These are phyloP conservation scores for Entomortierella lignicola DNA, from an alignment of 192 early-diverging fungal species.

Conservation along the genomic window DNA sequence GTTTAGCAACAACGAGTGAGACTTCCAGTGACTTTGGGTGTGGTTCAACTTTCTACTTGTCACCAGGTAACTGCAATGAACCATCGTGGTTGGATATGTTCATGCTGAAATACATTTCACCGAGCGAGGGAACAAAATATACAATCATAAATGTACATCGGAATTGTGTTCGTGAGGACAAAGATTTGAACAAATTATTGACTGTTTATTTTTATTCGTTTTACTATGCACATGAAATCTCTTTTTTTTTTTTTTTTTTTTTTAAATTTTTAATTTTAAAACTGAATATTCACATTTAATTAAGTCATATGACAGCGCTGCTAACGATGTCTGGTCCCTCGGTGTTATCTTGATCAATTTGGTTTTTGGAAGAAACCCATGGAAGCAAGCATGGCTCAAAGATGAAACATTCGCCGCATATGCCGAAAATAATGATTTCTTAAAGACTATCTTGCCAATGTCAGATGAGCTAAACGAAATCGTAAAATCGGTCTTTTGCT, in stretches of 20 bases:
- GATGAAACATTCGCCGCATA: constrained; percentile 68
- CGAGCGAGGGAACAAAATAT: neutral
- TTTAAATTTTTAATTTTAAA: neutral
- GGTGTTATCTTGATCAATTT: constrained; percentile 92
- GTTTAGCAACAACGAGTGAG: constrained; percentile 78
- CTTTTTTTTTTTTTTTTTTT: constrained; percentile 46
- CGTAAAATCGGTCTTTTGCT: constrained; percentile 58
- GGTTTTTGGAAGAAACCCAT: constrained; percentile 85
- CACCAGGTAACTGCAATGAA: constrained; percentile 72
- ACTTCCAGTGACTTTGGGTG: constrained; percentile 80
- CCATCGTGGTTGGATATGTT: constrained; percentile 3
- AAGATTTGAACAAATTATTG: neutral
- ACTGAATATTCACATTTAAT: constrained; percentile 34
- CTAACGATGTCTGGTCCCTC: constrained; percentile 91
- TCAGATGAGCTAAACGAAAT: constrained; percentile 71
- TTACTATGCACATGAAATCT: neutral
- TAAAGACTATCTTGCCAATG: constrained; percentile 69
- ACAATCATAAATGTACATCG: neutral
- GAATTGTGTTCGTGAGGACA: neutral
- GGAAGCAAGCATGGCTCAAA: constrained; percentile 75
- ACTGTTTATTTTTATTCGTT: too few species aligned
- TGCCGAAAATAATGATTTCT: constrained; percentile 66
- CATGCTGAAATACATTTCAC: neutral
- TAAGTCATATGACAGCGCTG: constrained; percentile 66
- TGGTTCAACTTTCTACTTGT: constrained; percentile 67